A percentile compares a stretch with the other conserved stretches of the same genome.
These are phyloP conservation scores for Ceratobasidium theobromae DNA, from an alignment of 1,284 basidiomycete genomes.

Conservation along the genomic window DNA sequence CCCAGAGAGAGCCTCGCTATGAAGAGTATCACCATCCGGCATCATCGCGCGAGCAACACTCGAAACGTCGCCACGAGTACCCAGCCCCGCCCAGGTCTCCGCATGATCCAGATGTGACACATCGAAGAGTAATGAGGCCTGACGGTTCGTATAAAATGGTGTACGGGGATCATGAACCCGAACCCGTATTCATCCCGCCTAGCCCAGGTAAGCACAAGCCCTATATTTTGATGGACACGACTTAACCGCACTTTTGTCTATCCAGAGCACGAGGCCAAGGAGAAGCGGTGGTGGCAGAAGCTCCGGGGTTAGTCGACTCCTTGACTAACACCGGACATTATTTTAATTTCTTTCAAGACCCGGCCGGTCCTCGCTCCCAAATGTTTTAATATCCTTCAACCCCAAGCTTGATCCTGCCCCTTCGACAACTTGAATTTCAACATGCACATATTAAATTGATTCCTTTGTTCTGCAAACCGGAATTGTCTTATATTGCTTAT, in stretches of 20 bases:
- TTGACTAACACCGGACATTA: not conserved
- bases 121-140: not conserved
- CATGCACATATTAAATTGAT: no score
- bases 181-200: constrained; percentile 16
- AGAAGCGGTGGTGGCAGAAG: constrained; percentile 30
- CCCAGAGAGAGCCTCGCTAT: not conserved
- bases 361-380: not conserved
- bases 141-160: not conserved
- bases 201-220: constrained; percentile 27
- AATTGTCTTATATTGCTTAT: not conserved
- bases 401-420: not conserved
- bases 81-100: constrained; percentile 8
- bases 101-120: constrained; percentile 14
- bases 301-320: constrained; percentile 4
- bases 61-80: constrained; percentile 21
- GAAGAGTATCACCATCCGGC: constrained; percentile 21
- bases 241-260: constrained; percentile 5
- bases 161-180: not conserved
- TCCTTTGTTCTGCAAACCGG: not conserved
- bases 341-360: not conserved
- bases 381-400: not conserved
- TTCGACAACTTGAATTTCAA: not conserved
- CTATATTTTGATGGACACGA: constrained; percentile 14
- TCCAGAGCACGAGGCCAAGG: constrained; percentile 29
- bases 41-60: not conserved